A percentile compares a stretch with the other conserved stretches of the same genome.
These are phyloP conservation scores for Suillus decipiens DNA, from an alignment of 768 basidiomycete genomes.

Conservation along the genomic window DNA sequence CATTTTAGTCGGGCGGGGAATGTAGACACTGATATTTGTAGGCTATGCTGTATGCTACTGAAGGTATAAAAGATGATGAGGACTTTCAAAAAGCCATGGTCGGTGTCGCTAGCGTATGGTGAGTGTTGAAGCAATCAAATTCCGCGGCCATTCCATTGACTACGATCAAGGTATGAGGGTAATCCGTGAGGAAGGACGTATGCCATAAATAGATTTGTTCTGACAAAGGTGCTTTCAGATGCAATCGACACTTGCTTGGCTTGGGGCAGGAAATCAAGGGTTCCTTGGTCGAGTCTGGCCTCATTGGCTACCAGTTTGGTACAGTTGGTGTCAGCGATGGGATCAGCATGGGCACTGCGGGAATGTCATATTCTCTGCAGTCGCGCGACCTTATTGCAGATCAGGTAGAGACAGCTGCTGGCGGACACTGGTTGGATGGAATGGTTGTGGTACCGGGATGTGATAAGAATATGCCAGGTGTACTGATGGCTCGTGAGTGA, in stretches of 20 bases:
- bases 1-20: not conserved
- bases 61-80: conserved; percentile 74
- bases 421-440: conserved; percentile 97
- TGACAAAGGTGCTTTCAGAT: conserved; percentile 50
- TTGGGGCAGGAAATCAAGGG: conserved; percentile 87
- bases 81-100: conserved; percentile 98
- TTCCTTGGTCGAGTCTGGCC: conserved; percentile 64
- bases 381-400: conserved; percentile 98
- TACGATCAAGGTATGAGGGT: conserved; percentile 84
- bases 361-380: conserved; percentile 96
- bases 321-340: conserved; percentile 98
- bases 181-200: conserved; percentile 74
- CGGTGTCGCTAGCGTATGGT: conserved; percentile 97
- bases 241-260: conserved; percentile 90
- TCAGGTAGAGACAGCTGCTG: conserved; percentile 93
- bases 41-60: conserved; percentile 99
- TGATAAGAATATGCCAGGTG: conserved; percentile 99
- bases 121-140: conserved; percentile 31
- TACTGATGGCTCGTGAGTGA: conserved; percentile 88
- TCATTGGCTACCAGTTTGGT: conserved; percentile 97
- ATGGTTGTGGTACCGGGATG: conserved; percentile 98
- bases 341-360: conserved; percentile 95
- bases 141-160: conserved; percentile 15
- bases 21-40: conserved; percentile 29
- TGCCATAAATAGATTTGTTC: not conserved